Conservation (phyloP, 371 early-diverging fungal genomes). For the Syncephalastrum racemosum region DNA sequence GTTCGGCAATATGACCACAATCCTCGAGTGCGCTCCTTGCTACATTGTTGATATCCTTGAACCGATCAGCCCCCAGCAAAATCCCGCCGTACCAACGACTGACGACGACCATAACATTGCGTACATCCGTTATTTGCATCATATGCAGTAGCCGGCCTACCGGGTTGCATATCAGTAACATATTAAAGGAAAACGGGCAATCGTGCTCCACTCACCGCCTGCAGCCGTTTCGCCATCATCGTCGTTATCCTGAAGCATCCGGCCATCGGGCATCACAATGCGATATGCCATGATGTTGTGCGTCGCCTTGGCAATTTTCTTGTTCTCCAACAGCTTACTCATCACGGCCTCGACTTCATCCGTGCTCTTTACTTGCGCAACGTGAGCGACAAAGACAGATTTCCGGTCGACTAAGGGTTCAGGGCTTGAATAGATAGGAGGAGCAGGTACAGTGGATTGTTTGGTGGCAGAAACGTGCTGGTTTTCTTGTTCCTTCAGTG, state of each 20-base stretch:
- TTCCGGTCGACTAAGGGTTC: slow-evolving; percentile 78
- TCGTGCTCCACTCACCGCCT: slow-evolving; percentile 43
- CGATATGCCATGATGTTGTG: slow-evolving; percentile 93
- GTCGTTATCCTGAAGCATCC: slow-evolving; percentile 71
- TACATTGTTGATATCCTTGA: slow-evolving; percentile 88
- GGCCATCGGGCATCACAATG: slow-evolving; percentile 57
- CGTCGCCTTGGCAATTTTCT: slow-evolving; percentile 80
- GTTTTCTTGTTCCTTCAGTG: slow-evolving; percentile 16
- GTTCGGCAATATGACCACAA: slow-evolving; percentile 57
- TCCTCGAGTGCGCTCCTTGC: slow-evolving; percentile 72
- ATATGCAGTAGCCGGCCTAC: slow-evolving; percentile 72
- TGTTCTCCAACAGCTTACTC: slow-evolving; percentile 64
- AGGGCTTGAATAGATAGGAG: slow-evolving; percentile 45
- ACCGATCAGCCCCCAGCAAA: slow-evolving; percentile 80
- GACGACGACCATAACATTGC: slow-evolving; percentile 83
- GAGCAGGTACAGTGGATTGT: slow-evolving; percentile 19
- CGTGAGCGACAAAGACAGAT: slow-evolving; percentile 84
- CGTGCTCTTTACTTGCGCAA: slow-evolving; percentile 61
- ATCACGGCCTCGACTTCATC: slow-evolving; percentile 64
- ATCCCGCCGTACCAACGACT: slow-evolving; percentile 90
- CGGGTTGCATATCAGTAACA: not conserved
- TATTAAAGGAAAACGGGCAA: not conserved
- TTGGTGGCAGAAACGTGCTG: slow-evolving; percentile 19
- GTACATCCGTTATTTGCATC: slow-evolving; percentile 71
- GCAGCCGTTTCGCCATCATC: slow-evolving; percentile 87